Evolutionary conservation across 202 grass and related monocot species (phyloP).

Genomic region (Schoenoplectus tabernaemontani): DNA sequence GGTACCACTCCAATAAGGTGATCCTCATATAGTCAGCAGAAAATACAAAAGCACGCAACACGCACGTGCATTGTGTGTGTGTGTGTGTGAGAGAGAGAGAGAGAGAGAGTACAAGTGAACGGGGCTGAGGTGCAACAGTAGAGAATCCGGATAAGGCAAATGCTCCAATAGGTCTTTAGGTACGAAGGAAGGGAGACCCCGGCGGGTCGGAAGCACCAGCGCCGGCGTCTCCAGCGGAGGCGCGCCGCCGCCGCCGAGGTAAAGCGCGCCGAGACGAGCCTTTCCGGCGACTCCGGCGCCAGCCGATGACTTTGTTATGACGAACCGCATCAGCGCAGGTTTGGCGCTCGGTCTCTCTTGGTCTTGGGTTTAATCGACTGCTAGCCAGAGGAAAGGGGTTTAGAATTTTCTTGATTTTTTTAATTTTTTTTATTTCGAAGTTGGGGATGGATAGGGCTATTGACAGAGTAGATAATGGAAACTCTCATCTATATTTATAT

Average conservation of each 20-base stretch:
- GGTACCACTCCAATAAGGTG: conserved; percentile 2
- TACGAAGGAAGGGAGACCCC: conserved; percentile 66
- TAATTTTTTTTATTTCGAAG: too few relatives aligned
- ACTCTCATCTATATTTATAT: too few relatives aligned
- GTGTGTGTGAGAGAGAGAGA: neutral
- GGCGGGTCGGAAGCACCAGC: conserved; percentile 56
- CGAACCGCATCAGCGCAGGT: conserved; percentile 49
- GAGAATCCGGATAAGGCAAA: conserved; percentile 64
- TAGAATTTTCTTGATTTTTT: too few relatives aligned
- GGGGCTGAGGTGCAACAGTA: conserved; percentile 69
- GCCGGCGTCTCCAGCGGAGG: conserved; percentile 63
- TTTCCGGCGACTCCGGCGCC: conserved; percentile 40
- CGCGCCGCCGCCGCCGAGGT: conserved; percentile 32
- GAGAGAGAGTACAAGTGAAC: conserved; percentile 64
- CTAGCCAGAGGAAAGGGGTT: neutral
- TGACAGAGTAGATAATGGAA: too few relatives aligned
- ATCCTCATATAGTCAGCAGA: conserved; percentile 7
- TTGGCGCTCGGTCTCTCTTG: neutral
- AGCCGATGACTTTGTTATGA: conserved; percentile 43
- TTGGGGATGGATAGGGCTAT: too few relatives aligned
- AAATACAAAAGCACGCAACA: too few relatives aligned
- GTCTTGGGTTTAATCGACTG: neutral
- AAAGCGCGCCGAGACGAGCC: conserved; percentile 52
- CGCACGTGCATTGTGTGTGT: too few relatives aligned
- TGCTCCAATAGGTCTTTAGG: conserved; percentile 55